phyloP scores from a whole-genome alignment of 768 basidiomycete genomes.

The Daedaleopsis sinensis region DNA sequence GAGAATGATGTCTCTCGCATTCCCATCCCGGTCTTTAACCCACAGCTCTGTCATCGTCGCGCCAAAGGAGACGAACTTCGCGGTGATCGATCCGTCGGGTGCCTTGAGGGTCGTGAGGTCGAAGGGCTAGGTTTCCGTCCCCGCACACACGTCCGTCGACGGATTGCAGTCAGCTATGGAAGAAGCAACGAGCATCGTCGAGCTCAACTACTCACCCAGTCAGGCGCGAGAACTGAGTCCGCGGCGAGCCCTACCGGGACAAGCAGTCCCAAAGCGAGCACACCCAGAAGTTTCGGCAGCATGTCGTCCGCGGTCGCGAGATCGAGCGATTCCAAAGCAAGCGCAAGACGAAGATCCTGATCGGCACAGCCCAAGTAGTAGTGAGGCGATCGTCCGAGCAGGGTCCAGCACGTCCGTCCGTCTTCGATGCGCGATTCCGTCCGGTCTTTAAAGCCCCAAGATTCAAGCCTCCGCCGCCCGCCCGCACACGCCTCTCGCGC shows the following conservation, averaged over 20 bases:
- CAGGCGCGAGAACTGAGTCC: constrained; percentile 4
- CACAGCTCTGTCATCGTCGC: constrained; percentile 58
- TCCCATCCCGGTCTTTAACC: constrained; percentile 54
- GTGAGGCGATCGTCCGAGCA: no score
- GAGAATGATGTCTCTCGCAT: constrained; percentile 54
- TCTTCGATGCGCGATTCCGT: no score
- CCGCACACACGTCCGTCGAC: background rate
- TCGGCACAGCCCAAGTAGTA: no score
- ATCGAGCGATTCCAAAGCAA: no score
- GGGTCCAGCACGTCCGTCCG: no score
- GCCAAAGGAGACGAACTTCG: constrained; percentile 60
- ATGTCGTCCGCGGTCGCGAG: background rate
- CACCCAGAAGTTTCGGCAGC: background rate
- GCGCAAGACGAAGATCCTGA: no score
- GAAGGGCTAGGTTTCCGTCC: constrained; percentile 41
- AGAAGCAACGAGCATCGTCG: background rate
- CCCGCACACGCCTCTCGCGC: background rate
- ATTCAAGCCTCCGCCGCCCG: background rate
- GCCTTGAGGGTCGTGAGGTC: constrained; percentile 49
- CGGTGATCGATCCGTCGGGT: constrained; percentile 58
- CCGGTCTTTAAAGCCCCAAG: background rate
- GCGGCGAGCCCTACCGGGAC: background rate
- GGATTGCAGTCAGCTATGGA: background rate
- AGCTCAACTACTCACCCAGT: constrained; percentile 9
- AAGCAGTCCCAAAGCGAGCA: background rate